Base-by-base conservation (phyloP, 805 yeast genomes). In the Wickerhamiella nectarea region DNA sequence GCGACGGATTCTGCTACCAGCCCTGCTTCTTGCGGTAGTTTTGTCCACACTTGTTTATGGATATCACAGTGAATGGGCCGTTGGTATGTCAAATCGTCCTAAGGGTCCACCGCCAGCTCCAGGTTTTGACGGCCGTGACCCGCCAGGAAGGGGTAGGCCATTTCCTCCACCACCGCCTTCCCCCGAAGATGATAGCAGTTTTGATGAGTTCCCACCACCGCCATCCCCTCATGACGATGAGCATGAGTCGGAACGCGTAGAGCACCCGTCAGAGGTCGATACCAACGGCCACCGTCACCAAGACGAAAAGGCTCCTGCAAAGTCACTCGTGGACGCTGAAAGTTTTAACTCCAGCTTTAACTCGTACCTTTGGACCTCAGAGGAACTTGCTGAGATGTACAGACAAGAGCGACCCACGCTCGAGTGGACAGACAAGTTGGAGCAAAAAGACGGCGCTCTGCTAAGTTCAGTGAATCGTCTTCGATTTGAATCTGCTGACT, bases 21-120 rank as follows among this genome's bases (percentile, higher is more conserved):
- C 43, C 9, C 33, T 40, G 29, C 19, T 40, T 10, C 18, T 40
- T 3, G 43, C 43, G n/a, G 36, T 40, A 2, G 38, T 40, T 3
- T 14, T 40, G 2, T 24, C 38, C 3, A 34, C 38, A n/a, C 34
- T 34, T 7, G 22, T 33, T 1, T 40, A 24, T 25, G 43, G 43
- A 4, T 40, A 40, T 19, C 43, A 40, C 21, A 26, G 36, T 5
- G 36, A 31, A 17, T 38, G 29, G 18, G 21, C 22, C 15, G 18
- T 19, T 6, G 24, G 24, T 5, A 6, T 21, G 8, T 21, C 24
- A 5, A 21, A 21, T 21, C n/a, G n/a, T n/a, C 24, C 24, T 6
- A 21, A 21, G 8, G 24, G 24, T n/a, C n/a, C n/a, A n/a, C n/a
- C n/a, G n/a, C n/a, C n/a, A n/a, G n/a, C n/a, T n/a, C n/a, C 24